phyloP scores from a whole-genome alignment of 495 filamentous ascomycete genomes.

The Xylaria nigripes region DNA sequence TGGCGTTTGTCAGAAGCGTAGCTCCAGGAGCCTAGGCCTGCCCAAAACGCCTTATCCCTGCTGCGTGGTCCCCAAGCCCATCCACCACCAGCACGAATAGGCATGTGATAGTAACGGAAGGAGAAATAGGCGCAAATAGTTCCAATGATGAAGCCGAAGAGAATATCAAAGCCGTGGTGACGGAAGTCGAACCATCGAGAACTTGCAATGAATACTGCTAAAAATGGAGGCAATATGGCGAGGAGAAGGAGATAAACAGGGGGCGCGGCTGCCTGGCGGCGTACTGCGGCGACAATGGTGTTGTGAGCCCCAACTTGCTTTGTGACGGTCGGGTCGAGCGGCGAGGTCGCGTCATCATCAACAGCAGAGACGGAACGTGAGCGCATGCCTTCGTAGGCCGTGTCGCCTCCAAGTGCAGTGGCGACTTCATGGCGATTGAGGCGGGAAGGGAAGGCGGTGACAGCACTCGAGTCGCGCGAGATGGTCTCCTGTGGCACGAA shows the following conservation, averaged over 20 bases:
- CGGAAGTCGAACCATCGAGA: conserved; percentile 72
- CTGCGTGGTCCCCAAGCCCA: conserved; percentile 51
- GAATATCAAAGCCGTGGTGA: conserved; percentile 84
- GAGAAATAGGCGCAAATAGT: conserved; percentile 38
- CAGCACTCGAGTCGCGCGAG: conserved; percentile 24
- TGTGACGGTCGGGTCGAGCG: conserved; percentile 17
- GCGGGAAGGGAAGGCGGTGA: conserved; percentile 44
- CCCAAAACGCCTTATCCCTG: conserved; percentile 49
- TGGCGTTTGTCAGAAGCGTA: conserved; percentile 35
- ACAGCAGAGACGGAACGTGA: conserved; percentile 10
- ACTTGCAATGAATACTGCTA: conserved; percentile 47
- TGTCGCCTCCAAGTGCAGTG: conserved; percentile 5
- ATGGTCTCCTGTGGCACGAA: conserved; percentile 44
- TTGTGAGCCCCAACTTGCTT: conserved; percentile 39
- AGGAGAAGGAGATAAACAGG: conserved; percentile 61
- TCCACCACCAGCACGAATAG: conserved; percentile 52
- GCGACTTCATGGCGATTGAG: conserved; percentile 10
- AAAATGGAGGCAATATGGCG: conserved; percentile 53
- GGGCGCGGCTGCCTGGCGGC: conserved; percentile 61
- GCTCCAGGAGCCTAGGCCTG: conserved; percentile 50
- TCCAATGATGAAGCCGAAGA: conserved; percentile 67
- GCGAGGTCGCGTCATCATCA: conserved; percentile 15
- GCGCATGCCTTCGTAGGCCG: conserved; percentile 22
- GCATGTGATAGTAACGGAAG: conserved; percentile 55
- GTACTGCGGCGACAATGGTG: conserved; percentile 36